Base-by-base conservation (phyloP, 306 rosid species). In the Boehmeria nivea region DNA sequence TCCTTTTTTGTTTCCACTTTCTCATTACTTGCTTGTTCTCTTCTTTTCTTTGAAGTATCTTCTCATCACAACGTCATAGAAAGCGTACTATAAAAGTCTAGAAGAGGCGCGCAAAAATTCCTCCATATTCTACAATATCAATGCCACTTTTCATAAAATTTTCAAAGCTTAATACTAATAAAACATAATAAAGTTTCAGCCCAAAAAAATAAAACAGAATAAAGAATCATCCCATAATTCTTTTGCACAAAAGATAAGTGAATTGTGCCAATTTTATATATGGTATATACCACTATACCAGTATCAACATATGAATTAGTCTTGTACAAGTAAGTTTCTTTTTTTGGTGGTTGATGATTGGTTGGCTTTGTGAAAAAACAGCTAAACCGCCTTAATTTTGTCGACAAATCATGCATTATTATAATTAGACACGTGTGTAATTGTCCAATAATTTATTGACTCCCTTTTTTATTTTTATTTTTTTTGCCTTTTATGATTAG, bases 361-460 rank as follows among this genome's bases (percentile, higher is more conserved):
- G 70, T 55, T 63, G 48, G 59, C 54, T 18, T 55, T 17, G 14
- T 25, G 51, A 26, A 25, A 67, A 57, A 64, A 52, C 66, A 55
- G 61, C 69, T 33, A 50, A 51, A 55, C 45, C 15, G 51, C 55
- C 60, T 8, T 26, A 53, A 43, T 27, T 51, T 45, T 2, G n/a
- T n/a, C n/a, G n/a, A n/a, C n/a, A n/a, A 18, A 40, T 19, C 51
- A 8, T 43, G 23, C 26, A 50, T 38, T 17, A 37, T 45, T 57
- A 37, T 62, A 73, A 52, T 50, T 61, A 51, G 74, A 70, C 67
- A 61, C 65, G 73, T 72, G 72, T 60, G 28, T 50, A 16, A 9
- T 36, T 11, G 24, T 36, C 48, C 52, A 20, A 66, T 56, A 26
- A 48, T 25, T 8, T 6, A 1, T 23, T 24, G n/a, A n/a, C n/a